Base-by-base conservation (phyloP, 2,329 filamentous ascomycete species). In the Neofusicoccum kwambonambiense region DNA sequence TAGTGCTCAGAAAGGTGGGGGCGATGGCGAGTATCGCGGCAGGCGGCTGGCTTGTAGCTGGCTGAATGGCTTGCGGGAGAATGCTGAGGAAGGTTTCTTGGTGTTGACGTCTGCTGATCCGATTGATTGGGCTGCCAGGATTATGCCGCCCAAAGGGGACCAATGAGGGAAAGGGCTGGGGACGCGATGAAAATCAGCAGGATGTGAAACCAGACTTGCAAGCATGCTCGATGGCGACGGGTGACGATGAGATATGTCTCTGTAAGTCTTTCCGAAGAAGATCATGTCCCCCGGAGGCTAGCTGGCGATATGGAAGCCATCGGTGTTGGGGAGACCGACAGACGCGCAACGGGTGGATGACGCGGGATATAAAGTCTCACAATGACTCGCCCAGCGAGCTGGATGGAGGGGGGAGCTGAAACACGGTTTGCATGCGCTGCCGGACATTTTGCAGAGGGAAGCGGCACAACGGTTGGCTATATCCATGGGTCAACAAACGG, bases 321-420 rank as follows among this genome's bases (percentile, higher is more conserved):
- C 56, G 56, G 56, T 17, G 31, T 47, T 47, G 41, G 56, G 56
- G 56, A 47, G 41, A 12, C 56, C 56, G 56, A 47, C 31, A 11
- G 31, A 12, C 47, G 34, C 49, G 31, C 13, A 31, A 37, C 15
- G 6, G 22, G 17, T 19, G 54, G 22, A 57, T 57, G 56, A 47
- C 56, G 56, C 56, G n/a, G 56, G 31, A 39, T 60, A 60, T 60
- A 60, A 60, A 60, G 56, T 47, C 56, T 60, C 56, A 60, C 56
- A 39, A 47, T 19, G 41, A 60, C 41, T 45, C 27, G 56, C n/a
- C 11, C 39, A 34, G 3, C 5, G 35, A 15, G 37, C 35, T 15
- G 51, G 31, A 8, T n/a, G 51, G 35, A 12, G 51, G 39, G 22
- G 15, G 11, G 9, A 50, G 56, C 56, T 60, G 56, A 60, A 60